These are phyloP conservation scores for Diplosphaera chodatii DNA, from an alignment of 139 green algal genomes.

Conservation along the genomic window DNA sequence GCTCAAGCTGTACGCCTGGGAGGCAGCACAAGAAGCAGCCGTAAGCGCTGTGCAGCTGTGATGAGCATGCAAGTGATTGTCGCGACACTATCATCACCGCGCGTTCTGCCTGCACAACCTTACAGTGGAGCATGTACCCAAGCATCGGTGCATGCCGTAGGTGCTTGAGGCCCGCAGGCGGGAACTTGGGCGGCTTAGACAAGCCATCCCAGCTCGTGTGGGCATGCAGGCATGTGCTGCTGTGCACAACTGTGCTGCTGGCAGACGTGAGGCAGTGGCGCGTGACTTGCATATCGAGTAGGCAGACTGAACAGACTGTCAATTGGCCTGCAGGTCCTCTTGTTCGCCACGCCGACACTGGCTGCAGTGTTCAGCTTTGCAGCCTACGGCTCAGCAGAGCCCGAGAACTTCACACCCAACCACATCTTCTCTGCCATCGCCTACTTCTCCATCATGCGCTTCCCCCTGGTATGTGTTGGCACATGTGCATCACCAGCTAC, in stretches of 20 bases:
- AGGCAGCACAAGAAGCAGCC: constrained; percentile 32
- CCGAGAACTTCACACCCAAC: constrained; percentile 44
- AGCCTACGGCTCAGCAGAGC: constrained; percentile 41
- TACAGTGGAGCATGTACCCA: too few relatives aligned
- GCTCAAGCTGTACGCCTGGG: constrained; percentile 87
- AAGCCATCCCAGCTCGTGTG: constrained; percentile 45
- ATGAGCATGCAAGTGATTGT: too few relatives aligned
- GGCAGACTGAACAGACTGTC: too few relatives aligned
- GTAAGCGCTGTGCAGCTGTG: constrained; percentile 7
- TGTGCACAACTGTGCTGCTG: too few relatives aligned
- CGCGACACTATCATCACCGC: too few relatives aligned
- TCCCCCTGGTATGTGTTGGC: constrained; percentile 89
- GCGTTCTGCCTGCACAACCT: too few relatives aligned
- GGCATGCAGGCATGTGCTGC: constrained; percentile 38
- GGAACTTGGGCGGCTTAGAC: constrained; percentile 56
- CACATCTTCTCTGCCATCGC: constrained; percentile 82
- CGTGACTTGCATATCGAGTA: too few relatives aligned
- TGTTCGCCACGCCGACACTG: constrained; percentile 69
- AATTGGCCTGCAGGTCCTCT: constrained; percentile 37
- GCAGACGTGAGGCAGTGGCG: too few relatives aligned
- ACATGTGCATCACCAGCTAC: too few relatives aligned
- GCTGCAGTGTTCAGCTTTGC: constrained; percentile 80
- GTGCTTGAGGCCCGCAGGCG: constrained; percentile 44
- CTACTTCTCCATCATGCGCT: constrained; percentile 89
- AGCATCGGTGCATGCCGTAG: too few relatives aligned